These are phyloP conservation scores for Phytopythium aichiense DNA, from an alignment of 352 stramenopile genomes.

Conservation along the genomic window DNA sequence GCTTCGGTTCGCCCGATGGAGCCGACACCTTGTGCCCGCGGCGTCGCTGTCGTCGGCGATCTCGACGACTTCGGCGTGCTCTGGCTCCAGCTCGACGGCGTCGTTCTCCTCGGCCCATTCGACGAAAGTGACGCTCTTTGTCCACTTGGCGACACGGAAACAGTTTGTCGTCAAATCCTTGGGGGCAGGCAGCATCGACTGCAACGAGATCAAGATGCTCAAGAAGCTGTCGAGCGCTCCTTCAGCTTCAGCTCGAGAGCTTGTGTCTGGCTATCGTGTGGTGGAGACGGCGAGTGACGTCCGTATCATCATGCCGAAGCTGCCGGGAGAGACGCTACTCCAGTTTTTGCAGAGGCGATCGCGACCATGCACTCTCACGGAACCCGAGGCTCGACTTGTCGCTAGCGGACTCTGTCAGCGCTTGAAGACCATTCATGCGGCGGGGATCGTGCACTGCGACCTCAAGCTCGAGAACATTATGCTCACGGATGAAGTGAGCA, in stretches of 20 bases:
- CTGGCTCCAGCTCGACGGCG: background rate
- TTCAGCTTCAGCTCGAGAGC: slow-evolving; percentile 11
- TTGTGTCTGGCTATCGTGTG: slow-evolving; percentile 42
- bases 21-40: slow-evolving; percentile 18
- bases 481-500: slow-evolving; percentile 26
- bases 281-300: slow-evolving; percentile 42
- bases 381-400: slow-evolving; percentile 44
- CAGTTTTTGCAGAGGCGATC: slow-evolving; percentile 25
- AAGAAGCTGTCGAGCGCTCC: slow-evolving; percentile 22
- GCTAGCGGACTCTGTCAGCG: slow-evolving; percentile 45
- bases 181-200: slow-evolving; percentile 13
- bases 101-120: background rate
- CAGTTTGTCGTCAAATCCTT: slow-evolving; percentile 50
- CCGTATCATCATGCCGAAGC: slow-evolving; percentile 51
- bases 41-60: slow-evolving; percentile 2
- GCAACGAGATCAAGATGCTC: slow-evolving; percentile 38
- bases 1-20: slow-evolving; percentile 36
- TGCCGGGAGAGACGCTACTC: slow-evolving; percentile 40
- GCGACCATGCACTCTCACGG: slow-evolving; percentile 14
- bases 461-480: slow-evolving; percentile 98
- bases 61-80: background rate
- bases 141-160: slow-evolving; percentile 11
- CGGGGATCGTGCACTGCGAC: slow-evolving; percentile 95
- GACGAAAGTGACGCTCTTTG: slow-evolving; percentile 1
- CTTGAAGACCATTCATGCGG: slow-evolving; percentile 90